A percentile compares a stretch with the other conserved stretches of the same genome.
These are phyloP conservation scores for Rosa hybrid DNA, from an alignment of 331 rosid species.

Conservation along the genomic window DNA sequence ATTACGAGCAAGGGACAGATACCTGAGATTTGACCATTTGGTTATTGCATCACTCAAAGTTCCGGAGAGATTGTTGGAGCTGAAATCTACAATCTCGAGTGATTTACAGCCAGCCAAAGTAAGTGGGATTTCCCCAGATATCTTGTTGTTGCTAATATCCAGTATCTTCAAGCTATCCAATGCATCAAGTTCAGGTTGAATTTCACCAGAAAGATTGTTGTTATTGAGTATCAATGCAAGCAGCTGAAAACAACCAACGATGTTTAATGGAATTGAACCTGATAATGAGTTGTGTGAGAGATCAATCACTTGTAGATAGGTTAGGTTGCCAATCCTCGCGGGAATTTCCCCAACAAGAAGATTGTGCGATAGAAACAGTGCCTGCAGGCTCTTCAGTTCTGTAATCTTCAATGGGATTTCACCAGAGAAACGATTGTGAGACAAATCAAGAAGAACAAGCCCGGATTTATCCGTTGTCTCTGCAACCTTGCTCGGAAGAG, in stretches of 20 bases:
- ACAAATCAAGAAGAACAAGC: constrained; percentile 91
- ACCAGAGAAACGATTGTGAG: constrained; percentile 86
- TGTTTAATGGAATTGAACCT: constrained; percentile 88
- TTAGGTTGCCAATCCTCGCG: constrained; percentile 84
- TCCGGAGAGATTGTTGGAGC: constrained; percentile 91
- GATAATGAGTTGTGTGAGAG: constrained; percentile 86
- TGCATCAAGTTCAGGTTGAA: constrained; percentile 97
- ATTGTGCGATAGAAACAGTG: constrained; percentile 91
- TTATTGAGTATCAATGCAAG: constrained; percentile 82
- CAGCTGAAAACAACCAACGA: constrained; percentile 97
- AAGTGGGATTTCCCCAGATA: constrained; percentile 90
- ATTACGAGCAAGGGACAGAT: constrained; percentile 83
- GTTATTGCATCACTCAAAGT: constrained; percentile 87
- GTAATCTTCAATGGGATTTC: constrained; percentile 88
- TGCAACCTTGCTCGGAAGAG: constrained; percentile 77
- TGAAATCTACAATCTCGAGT: constrained; percentile 88
- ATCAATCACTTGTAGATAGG: constrained; percentile 97
- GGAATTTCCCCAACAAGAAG: constrained; percentile 94
- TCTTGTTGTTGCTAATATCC: constrained; percentile 88
- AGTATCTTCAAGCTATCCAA: constrained; percentile 91
- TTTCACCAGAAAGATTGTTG: constrained; percentile 92
- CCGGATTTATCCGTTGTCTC: constrained; percentile 86
- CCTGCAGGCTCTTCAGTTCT: constrained; percentile 94
- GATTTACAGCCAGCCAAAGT: constrained; percentile 98
- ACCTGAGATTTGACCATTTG: constrained; percentile 89